Conservation (phyloP, 1,139 yeast genomes). For the Sugiyamaella novakii region DNA sequence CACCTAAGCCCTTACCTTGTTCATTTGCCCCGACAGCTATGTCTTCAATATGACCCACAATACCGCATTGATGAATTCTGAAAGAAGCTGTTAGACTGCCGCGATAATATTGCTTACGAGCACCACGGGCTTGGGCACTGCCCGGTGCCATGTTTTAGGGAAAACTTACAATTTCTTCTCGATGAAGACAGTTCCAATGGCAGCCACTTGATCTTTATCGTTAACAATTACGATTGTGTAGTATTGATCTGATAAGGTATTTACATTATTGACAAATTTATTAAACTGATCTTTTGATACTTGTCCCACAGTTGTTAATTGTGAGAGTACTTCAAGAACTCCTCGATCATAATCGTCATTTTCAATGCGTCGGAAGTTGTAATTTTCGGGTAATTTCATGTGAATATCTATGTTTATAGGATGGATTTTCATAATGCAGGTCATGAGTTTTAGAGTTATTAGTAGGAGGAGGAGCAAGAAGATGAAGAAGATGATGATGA, state of each 20-base stretch:
- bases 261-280: constrained; percentile 10
- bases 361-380: constrained; percentile 50
- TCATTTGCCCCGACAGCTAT: constrained; percentile 73
- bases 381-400: constrained; percentile 51
- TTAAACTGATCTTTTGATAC: constrained; percentile 46
- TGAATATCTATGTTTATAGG: constrained; percentile 16
- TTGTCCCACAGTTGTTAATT: constrained; percentile 59
- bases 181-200: constrained; percentile 47
- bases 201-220: constrained; percentile 39
- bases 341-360: constrained; percentile 49
- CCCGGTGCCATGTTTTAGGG: background rate
- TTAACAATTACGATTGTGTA: constrained; percentile 53
- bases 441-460: background rate
- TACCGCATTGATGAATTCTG: constrained; percentile 66
- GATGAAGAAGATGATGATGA: background rate
- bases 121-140: background rate
- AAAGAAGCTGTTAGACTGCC: constrained; percentile 11
- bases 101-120: background rate
- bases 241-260: constrained; percentile 34
- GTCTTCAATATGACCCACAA: constrained; percentile 94
- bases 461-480: background rate
- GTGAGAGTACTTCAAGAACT: constrained; percentile 51
- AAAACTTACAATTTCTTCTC: constrained; percentile 47
- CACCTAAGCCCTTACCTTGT: constrained; percentile 77
- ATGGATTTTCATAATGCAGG: constrained; percentile 10